Conservation (phyloP, 176 grass and related monocot genomes). For the Cocos nucifera region DNA sequence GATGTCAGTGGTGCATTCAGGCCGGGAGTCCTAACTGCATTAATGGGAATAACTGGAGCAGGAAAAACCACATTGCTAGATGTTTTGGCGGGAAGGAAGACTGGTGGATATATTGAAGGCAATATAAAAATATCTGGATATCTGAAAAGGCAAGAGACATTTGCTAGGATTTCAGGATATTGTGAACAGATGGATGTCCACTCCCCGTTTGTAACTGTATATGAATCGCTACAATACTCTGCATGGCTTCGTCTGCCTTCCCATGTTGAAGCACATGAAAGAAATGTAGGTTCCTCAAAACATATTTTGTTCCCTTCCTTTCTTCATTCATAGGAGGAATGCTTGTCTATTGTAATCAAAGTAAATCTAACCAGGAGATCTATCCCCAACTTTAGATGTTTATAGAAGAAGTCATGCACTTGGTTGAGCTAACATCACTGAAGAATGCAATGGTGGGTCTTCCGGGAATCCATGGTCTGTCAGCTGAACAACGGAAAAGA, state of each 20-base stretch:
- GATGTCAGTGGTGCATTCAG: conserved; percentile 70
- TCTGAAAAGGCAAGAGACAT: conserved; percentile 83
- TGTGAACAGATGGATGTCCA: conserved; percentile 91
- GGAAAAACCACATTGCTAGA: conserved; percentile 93
- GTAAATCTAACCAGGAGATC: background rate
- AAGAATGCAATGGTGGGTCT: conserved; percentile 79
- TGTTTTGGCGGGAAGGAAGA: conserved; percentile 95
- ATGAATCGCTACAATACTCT: conserved; percentile 72
- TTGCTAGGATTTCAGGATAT: conserved; percentile 87
- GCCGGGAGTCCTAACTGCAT: conserved; percentile 81
- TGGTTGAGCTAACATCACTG: conserved; percentile 66
- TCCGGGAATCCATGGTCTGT: conserved; percentile 53
- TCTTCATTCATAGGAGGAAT: background rate
- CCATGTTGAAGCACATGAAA: conserved; percentile 51
- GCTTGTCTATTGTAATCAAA: background rate
- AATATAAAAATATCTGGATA: conserved; percentile 62
- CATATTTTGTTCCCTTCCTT: background rate
- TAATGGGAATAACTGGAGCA: conserved; percentile 94
- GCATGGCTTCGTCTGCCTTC: conserved; percentile 91
- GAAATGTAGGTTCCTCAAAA: conserved; percentile 43
- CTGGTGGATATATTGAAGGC: conserved; percentile 70
- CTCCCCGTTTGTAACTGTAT: conserved; percentile 70
- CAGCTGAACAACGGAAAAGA: conserved; percentile 80
- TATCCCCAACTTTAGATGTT: conserved; percentile 48
- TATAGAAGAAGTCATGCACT: conserved; percentile 79